Conservation (phyloP, 768 basidiomycete genomes). For the Rhizopogon sp. region DNA sequence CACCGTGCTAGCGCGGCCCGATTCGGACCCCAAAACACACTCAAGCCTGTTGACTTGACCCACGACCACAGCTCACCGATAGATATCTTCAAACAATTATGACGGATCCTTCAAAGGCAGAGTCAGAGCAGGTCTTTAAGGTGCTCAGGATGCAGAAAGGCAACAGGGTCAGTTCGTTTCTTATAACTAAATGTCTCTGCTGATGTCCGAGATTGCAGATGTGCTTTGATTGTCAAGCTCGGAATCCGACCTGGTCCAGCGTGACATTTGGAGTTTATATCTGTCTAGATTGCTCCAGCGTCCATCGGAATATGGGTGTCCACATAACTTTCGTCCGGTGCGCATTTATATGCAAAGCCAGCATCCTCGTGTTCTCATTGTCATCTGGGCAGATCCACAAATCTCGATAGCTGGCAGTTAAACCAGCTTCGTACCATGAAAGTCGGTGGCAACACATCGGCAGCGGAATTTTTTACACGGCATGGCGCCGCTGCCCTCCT, state of each 20-base stretch:
- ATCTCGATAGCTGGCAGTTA: slow-evolving; percentile 92
- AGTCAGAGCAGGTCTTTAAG: slow-evolving; percentile 83
- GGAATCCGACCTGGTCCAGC: slow-evolving; percentile 97
- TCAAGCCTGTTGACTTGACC: not conserved
- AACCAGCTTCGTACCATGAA: slow-evolving; percentile 93
- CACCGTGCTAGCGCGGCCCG: not conserved
- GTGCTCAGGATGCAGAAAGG: slow-evolving; percentile 80
- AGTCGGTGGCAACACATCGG: slow-evolving; percentile 86
- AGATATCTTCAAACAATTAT: slow-evolving; percentile 29
- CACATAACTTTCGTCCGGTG: slow-evolving; percentile 97
- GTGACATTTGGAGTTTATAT: slow-evolving; percentile 97
- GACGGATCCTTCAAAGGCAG: slow-evolving; percentile 78
- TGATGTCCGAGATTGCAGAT: slow-evolving; percentile 34
- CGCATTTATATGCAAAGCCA: slow-evolving; percentile 17
- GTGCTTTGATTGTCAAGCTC: slow-evolving; percentile 94
- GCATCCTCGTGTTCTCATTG: slow-evolving; percentile 10
- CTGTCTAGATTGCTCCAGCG: slow-evolving; percentile 93
- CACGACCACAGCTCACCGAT: not conserved
- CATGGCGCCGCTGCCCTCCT: slow-evolving; percentile 75
- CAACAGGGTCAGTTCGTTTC: slow-evolving; percentile 61
- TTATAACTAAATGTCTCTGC: too few species aligned
- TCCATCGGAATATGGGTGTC: slow-evolving; percentile 96
- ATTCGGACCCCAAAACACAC: not conserved
- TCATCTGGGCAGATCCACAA: slow-evolving; percentile 69
- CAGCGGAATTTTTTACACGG: slow-evolving; percentile 85